Evolutionary conservation across 192 early-diverging fungal species (phyloP).

Genomic region (Coemansia sp.): DNA sequence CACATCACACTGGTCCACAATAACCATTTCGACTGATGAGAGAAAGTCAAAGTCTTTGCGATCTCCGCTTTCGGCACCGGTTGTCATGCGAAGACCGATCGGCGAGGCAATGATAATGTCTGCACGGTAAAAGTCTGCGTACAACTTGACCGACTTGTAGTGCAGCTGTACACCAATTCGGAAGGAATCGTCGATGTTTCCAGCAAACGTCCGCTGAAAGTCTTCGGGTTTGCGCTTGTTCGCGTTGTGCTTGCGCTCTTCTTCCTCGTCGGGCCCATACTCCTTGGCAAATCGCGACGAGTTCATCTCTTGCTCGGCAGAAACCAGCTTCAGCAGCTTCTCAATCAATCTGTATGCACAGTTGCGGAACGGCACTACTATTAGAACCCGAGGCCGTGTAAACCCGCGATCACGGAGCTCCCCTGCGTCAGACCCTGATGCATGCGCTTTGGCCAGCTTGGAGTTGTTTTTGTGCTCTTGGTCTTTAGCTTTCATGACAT

Average conservation of each 20-base stretch:
- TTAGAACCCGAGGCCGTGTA: constrained; percentile 88
- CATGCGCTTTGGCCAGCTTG: constrained; percentile 65
- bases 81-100: constrained; percentile 83
- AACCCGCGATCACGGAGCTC: constrained; percentile 96
- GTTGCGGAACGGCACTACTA: constrained; percentile 86
- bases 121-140: constrained; percentile 80
- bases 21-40: constrained; percentile 86
- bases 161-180: constrained; percentile 85
- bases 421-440: constrained; percentile 56
- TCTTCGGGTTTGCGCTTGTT: constrained; percentile 70
- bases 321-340: constrained; percentile 71
- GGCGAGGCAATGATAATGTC: constrained; percentile 94
- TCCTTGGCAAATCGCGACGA: constrained; percentile 83
- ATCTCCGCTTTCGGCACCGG: constrained; percentile 76
- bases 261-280: constrained; percentile 58
- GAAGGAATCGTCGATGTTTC: constrained; percentile 97
- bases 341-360: constrained; percentile 77
- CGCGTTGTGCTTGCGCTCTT: constrained; percentile 44
- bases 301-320: constrained; percentile 80
- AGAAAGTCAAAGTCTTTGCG: constrained; percentile 91
- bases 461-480: constrained; percentile 69
- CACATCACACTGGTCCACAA: constrained; percentile 82
- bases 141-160: constrained; percentile 83
- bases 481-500: constrained; percentile 78
- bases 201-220: constrained; percentile 78